Percentiles rank a stretch among this genome's conserved stretches.
Evolutionary conservation across 805 yeast species (phyloP).

Genomic region (Lipomyces japonicus): DNA sequence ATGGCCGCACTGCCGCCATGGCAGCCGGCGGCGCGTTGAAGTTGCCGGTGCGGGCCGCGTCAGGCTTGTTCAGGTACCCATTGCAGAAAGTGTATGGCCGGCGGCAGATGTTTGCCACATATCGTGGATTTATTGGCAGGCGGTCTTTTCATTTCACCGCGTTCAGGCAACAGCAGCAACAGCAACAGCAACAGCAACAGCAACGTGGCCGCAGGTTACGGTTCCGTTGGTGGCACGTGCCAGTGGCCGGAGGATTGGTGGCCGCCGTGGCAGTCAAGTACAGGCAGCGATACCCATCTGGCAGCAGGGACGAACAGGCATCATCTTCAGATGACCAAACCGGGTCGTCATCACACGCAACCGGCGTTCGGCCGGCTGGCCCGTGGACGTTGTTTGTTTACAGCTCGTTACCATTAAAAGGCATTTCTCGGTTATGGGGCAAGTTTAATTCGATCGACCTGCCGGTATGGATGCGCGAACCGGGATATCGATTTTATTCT

Average conservation of each 20-base stretch:
- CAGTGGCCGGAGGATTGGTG: slow-evolving; percentile 26
- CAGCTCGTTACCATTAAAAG: slow-evolving; percentile 83
- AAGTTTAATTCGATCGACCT: slow-evolving; percentile 73
- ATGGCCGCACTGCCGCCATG: slow-evolving; percentile 13
- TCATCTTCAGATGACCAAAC: no score
- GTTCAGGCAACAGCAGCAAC: slow-evolving; percentile 9
- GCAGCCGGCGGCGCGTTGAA: no score
- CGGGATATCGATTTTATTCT: slow-evolving; percentile 76
- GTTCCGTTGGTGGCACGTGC: slow-evolving; percentile 29
- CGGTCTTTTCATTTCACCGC: slow-evolving; percentile 16
- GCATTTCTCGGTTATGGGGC: slow-evolving; percentile 94
- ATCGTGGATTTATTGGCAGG: slow-evolving; percentile 18
- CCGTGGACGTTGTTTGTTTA: slow-evolving; percentile 90
- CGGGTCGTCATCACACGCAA: not conserved
- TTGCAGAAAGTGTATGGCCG: slow-evolving; percentile 18
- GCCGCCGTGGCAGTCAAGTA: slow-evolving; percentile 18
- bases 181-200: slow-evolving; percentile 2
- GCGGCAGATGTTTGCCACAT: slow-evolving; percentile 20
- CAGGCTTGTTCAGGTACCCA: slow-evolving; percentile 24
- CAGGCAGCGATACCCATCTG: slow-evolving; percentile 13
- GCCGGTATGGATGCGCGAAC: slow-evolving; percentile 84
- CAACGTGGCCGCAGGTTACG: slow-evolving; percentile 7
- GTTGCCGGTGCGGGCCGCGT: slow-evolving; percentile 22
- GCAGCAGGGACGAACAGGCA: slow-evolving; percentile 1
- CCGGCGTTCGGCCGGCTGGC: slow-evolving; percentile 53